These are phyloP conservation scores for Endotrypanum monterogeii DNA, from an alignment of 208 protist species.

Conservation along the genomic window DNA sequence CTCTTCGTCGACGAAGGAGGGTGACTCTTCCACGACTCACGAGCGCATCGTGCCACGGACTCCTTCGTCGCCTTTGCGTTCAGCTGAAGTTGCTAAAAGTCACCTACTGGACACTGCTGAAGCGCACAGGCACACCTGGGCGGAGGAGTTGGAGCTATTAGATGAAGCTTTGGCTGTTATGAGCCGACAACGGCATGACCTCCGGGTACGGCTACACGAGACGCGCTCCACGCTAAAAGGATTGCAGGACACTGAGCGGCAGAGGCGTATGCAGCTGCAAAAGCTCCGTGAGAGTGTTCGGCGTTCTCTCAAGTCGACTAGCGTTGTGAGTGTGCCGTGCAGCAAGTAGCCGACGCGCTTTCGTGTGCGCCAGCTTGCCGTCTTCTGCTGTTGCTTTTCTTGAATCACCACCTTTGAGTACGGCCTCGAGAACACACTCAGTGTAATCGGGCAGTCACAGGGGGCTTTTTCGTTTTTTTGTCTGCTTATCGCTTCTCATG, in stretches of 20 bases:
- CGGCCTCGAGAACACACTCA: neutral
- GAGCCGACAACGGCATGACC: constrained; percentile 22
- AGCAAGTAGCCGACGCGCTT: constrained; percentile 12
- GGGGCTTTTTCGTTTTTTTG: neutral
- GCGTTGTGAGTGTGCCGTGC: constrained; percentile 7
- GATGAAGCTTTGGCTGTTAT: constrained; percentile 32
- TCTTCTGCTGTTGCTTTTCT: constrained; percentile 5
- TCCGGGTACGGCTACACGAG: constrained; percentile 25
- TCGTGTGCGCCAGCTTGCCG: neutral
- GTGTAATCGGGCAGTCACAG: neutral
- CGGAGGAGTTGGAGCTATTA: constrained; percentile 33
- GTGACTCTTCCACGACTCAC: neutral
- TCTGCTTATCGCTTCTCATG: no score
- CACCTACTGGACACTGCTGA: constrained; percentile 14
- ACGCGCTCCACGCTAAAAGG: constrained; percentile 30
- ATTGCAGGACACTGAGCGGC: constrained; percentile 29
- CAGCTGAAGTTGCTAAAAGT: constrained; percentile 8
- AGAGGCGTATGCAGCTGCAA: constrained; percentile 47
- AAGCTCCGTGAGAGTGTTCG: constrained; percentile 35
- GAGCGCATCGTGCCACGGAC: neutral
- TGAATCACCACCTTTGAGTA: neutral
- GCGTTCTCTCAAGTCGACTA: constrained; percentile 20
- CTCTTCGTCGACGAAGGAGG: neutral
- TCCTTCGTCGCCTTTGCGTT: neutral
- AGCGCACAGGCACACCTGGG: constrained; percentile 22